Conservation (phyloP, 306 rosid genomes). For the Cicer cuneatum region DNA sequence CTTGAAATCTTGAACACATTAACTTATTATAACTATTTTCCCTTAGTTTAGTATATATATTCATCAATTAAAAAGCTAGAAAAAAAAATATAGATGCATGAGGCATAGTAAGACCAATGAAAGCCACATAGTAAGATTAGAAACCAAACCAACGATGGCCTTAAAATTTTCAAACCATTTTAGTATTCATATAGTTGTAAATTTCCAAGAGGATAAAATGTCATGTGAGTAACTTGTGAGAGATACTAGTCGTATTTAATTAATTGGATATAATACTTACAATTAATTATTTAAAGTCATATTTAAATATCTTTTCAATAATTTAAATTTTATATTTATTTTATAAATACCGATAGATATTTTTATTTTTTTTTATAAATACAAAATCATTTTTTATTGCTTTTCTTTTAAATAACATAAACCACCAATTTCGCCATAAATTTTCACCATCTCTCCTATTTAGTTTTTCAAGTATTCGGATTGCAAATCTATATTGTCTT, state of each 20-base stretch:
- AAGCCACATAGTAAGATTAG: conserved; percentile 1
- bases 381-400: too few species aligned
- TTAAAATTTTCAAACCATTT: conserved; percentile 18
- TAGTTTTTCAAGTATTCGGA: too few species aligned
- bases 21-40: conserved; percentile 6
- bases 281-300: too few species aligned
- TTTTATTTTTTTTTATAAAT: too few species aligned
- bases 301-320: too few species aligned
- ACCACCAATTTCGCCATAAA: too few species aligned
- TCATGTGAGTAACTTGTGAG: conserved; percentile 44
- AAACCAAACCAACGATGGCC: conserved; percentile 44
- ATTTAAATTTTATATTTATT: too few species aligned
- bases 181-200: conserved; percentile 25
- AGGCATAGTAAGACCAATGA: not conserved
- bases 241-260: not conserved
- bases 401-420: too few species aligned
- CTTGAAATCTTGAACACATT: conserved; percentile 27
- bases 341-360: too few species aligned
- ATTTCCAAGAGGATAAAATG: conserved; percentile 48
- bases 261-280: too few species aligned
- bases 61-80: conserved; percentile 18
- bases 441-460: too few species aligned
- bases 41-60: not conserved
- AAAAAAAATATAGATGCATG: not conserved
- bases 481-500: too few species aligned